Conservation (phyloP, 257 asterid species). For the Primulina tabacum region DNA sequence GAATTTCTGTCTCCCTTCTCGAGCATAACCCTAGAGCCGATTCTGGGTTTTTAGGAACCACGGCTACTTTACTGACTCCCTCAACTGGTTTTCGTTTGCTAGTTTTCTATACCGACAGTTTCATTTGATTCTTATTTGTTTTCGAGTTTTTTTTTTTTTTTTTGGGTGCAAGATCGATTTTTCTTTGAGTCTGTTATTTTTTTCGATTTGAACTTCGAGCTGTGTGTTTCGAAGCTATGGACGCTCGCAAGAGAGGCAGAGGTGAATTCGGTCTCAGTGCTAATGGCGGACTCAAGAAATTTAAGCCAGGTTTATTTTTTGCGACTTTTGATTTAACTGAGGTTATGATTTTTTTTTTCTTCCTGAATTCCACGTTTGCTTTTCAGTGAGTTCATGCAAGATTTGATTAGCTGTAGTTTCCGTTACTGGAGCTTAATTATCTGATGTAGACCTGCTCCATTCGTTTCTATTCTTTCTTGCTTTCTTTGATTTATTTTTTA, state of each 20-base stretch:
- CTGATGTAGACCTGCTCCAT: conserved; percentile 10
- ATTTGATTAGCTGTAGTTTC: neutral
- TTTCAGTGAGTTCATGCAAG: neutral
- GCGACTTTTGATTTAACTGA: neutral
- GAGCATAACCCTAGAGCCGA: neutral
- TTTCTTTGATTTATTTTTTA: neutral
- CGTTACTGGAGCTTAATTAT: neutral
- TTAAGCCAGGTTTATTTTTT: conserved; percentile 53
- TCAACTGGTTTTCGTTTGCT: too few relatives aligned
- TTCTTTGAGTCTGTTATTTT: conserved; percentile 10
- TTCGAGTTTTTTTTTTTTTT: neutral
- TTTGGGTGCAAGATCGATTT: neutral
- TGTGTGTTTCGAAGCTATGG: conserved; percentile 38
- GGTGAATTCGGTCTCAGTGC: conserved; percentile 28
- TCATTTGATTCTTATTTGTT: neutral
- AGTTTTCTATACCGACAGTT: neutral
- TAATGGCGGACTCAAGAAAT: conserved; percentile 71
- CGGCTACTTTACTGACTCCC: neutral
- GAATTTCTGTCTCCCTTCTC: neutral
- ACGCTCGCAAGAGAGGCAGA: conserved; percentile 50
- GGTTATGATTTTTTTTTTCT: neutral
- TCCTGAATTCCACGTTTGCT: neutral
- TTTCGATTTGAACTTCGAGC: conserved; percentile 27
- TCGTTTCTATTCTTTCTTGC: too few relatives aligned
- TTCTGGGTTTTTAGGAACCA: neutral